Conservation (phyloP, 441 rosid genomes). For the Dalechampia spathulata region DNA sequence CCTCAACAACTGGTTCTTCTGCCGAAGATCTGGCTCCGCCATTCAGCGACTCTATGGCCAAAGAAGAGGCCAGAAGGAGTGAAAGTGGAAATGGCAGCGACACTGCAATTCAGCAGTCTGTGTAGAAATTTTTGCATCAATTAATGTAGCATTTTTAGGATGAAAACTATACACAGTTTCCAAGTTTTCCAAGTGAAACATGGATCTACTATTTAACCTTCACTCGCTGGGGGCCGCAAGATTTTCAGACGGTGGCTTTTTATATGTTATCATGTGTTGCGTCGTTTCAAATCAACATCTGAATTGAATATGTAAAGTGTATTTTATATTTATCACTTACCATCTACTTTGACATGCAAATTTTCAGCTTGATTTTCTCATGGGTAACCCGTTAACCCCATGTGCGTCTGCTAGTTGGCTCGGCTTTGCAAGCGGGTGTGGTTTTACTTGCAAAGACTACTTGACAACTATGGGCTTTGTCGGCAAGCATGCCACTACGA, state of each 20-base stretch:
- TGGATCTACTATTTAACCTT: conserved; percentile 15
- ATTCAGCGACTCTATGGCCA: conserved; percentile 17
- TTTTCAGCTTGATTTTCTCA: too few relatives aligned
- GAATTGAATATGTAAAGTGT: conserved; percentile 24
- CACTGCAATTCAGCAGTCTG: conserved; percentile 27
- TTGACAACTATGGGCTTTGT: too few relatives aligned
- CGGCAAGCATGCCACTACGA: too few relatives aligned
- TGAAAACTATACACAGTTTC: conserved; percentile 10
- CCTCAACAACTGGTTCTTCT: conserved; percentile 19
- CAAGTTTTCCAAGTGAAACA: conserved; percentile 7
- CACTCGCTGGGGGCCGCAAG: conserved; percentile 24
- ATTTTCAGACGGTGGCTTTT: conserved; percentile 28
- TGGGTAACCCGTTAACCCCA: too few relatives aligned
- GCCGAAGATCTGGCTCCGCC: conserved; percentile 23
- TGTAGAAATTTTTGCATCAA: conserved; percentile 23
- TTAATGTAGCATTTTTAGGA: conserved; percentile 17
- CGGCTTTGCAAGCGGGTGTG: too few relatives aligned
- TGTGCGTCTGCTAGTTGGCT: too few relatives aligned
- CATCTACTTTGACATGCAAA: too few relatives aligned
- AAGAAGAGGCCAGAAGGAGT: conserved; percentile 22
- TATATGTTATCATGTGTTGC: conserved; percentile 16
- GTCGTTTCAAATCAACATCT: conserved; percentile 10
- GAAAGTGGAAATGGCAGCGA: conserved; percentile 23
- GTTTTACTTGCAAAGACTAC: too few relatives aligned
- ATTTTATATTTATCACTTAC: background rate